Base-by-base conservation (phyloP, 352 stramenopile species). In the Phytophthora agathidicida region DNA sequence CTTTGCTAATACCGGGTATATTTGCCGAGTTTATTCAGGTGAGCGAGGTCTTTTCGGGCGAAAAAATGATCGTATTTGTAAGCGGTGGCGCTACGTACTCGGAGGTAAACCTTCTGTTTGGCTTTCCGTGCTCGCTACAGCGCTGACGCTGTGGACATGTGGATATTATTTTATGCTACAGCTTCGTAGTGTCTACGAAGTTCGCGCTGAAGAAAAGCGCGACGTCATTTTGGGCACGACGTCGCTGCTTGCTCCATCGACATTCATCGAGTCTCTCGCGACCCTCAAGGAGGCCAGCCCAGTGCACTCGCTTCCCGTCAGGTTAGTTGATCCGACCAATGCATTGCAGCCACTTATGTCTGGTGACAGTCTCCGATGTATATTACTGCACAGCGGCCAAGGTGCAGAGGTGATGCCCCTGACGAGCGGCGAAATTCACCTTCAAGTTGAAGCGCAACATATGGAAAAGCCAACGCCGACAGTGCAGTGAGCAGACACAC, bases 1-100 rank as follows among this genome's bases (percentile, higher is more conserved):
- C 17, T 11, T 35, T 24, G 19, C 22, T 35, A 26, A 52, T 7
- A 49, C 23, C 0, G 27, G 28, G n/a, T 7, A 16, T 50, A 7
- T 10, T 2, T 36, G 7, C 27, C 16, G 24, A 13, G 23, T 7
- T 43, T 53, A 7, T 46, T n/a, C 45, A 91, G 69, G 77, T 86
- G 10, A 85, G 73, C 23, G 81, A 84, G 10, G 60, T 56, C 0
- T 91, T 93, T 46, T 68, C 59, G 2, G 86, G 87, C 23, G 91
- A 95, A 47, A 96, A 98, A 57, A 87, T 97, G 66, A 91, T 99
- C 60, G 91, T 99, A 5, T 99, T 98, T 49, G 83, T 98, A 27
- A 87, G 87, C 16, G 97, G 96, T 24, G 97, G 97, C 1, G 86
- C 96, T 45, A 93, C 91, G 16, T 98, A 98, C 68, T 95, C 89